Evolutionary conservation across 305 asterid species (phyloP).

Genomic region (Petunia hybrid): DNA sequence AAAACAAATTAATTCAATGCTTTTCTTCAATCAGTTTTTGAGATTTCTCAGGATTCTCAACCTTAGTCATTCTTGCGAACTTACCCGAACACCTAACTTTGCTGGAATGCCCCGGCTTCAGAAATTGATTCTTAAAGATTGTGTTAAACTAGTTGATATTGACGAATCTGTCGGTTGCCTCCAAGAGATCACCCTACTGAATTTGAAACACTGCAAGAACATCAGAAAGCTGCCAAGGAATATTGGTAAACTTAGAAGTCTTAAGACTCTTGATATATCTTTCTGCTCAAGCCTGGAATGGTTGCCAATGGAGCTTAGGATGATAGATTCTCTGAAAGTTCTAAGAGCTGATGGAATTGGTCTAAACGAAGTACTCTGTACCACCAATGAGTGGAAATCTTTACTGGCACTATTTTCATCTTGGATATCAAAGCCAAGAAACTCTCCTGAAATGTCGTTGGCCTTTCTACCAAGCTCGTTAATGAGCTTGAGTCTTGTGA

Average conservation of each 20-base stretch:
- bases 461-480: constrained; percentile 37
- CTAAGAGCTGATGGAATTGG: constrained; percentile 29
- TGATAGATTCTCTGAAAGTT: constrained; percentile 32
- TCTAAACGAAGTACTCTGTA: constrained; percentile 1
- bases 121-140: constrained; percentile 34
- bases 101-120: constrained; percentile 36
- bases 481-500: constrained; percentile 33
- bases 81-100: constrained; percentile 35
- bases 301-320: constrained; percentile 14
- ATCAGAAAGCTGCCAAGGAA: constrained; percentile 35
- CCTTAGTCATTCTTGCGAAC: constrained; percentile 39
- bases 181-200: constrained; percentile 30
- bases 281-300: constrained; percentile 34
- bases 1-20: background rate
- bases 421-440: constrained; percentile 28
- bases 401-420: constrained; percentile 22
- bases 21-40: constrained; percentile 31
- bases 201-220: constrained; percentile 37
- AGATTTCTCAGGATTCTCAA: constrained; percentile 34
- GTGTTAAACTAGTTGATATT: constrained; percentile 32
- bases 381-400: background rate
- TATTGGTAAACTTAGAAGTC: constrained; percentile 29
- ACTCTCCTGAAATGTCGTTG: constrained; percentile 23
- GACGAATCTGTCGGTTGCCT: constrained; percentile 36
- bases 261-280: constrained; percentile 32